Evolutionary conservation across 306 rosid genomes (phyloP).

Genomic region (Vigna nakashimae): DNA sequence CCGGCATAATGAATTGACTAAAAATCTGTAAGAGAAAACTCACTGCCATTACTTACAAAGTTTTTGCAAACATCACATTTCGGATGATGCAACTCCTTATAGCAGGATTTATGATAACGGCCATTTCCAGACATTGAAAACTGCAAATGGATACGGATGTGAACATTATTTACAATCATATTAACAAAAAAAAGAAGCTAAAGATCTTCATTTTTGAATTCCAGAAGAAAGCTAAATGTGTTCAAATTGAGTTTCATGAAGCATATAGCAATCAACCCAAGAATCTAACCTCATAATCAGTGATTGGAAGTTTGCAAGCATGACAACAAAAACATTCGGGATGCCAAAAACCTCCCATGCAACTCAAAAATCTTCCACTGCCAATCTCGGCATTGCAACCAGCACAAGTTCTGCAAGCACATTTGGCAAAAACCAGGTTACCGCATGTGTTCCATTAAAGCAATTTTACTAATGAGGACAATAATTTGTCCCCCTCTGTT

Average conservation of each 20-base stretch:
- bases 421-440: slow-evolving; percentile 37
- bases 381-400: slow-evolving; percentile 90
- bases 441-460: not conserved
- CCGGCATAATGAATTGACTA: slow-evolving; percentile 21
- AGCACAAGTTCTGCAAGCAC: slow-evolving; percentile 76
- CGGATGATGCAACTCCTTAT: slow-evolving; percentile 90
- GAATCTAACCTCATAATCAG: slow-evolving; percentile 77
- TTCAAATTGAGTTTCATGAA: not conserved
- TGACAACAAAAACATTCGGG: slow-evolving; percentile 89
- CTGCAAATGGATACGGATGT: slow-evolving; percentile 55
- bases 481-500: slow-evolving; percentile 3
- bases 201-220: slow-evolving; percentile 32
- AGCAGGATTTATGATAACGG: slow-evolving; percentile 92
- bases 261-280: slow-evolving; percentile 17
- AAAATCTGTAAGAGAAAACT: not conserved
- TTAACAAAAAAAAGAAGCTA: slow-evolving; percentile 7
- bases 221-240: slow-evolving; percentile 24
- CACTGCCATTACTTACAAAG: slow-evolving; percentile 66
- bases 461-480: slow-evolving; percentile 10
- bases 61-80: slow-evolving; percentile 90
- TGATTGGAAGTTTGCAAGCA: slow-evolving; percentile 83
- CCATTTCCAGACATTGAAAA: slow-evolving; percentile 80
- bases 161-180: slow-evolving; percentile 34
- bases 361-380: slow-evolving; percentile 75
- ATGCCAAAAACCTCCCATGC: slow-evolving; percentile 88